Base-by-base conservation (phyloP, 208 protist genomes). In the Trypanosoma theileri region DNA sequence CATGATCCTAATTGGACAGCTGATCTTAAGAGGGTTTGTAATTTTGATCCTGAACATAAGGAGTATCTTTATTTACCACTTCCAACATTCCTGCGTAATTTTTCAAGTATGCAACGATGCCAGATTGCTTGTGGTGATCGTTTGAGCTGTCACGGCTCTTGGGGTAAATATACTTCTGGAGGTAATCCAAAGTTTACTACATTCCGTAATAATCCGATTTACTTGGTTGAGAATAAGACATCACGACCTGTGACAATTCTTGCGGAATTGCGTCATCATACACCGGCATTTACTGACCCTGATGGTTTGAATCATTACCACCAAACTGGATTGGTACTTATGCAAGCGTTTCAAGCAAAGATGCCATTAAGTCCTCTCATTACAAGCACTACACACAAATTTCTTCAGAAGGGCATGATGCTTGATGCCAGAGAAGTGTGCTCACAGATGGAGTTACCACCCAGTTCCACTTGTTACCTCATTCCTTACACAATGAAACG, bases 151-250 rank as follows among this genome's bases (percentile, higher is more conserved):
- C 60, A 63, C 0, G 86, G 87, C 11, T 60, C 61, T 62, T 96
- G 90, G 90, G 78, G 84, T 54, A 45, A 60, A 28, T 70, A 81
- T 59, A 92, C 85, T 1, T 62, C 62, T 26, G 90, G 90, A 19
- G 90, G 90, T 53, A 92, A 88, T 66, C 80, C 90, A 46, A 91
- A 85, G 73, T 87, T 84, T 61, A 92, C 90, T 4, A 82, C 66
- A 59, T 96, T 93, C 78, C 87, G 90, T 45, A 91, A 88, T 73
- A 96, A 96, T 72, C 87, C 91, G 2, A 93, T 96, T 66, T 96
- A 81, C 72, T 28, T 92, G 16, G 66, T 96, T 51, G 85, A 96
- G 73, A 96, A 96, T 75, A 92, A 82, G 65, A 73, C 84, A 66
- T 84, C 80, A 4, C 82, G 88, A 9, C 64, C 87, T 4, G 81